Evolutionary conservation across 768 basidiomycete species (phyloP), one percentile per base, ranked within the genome.

Genomic region (Artomyces pyxidatus): DNA sequence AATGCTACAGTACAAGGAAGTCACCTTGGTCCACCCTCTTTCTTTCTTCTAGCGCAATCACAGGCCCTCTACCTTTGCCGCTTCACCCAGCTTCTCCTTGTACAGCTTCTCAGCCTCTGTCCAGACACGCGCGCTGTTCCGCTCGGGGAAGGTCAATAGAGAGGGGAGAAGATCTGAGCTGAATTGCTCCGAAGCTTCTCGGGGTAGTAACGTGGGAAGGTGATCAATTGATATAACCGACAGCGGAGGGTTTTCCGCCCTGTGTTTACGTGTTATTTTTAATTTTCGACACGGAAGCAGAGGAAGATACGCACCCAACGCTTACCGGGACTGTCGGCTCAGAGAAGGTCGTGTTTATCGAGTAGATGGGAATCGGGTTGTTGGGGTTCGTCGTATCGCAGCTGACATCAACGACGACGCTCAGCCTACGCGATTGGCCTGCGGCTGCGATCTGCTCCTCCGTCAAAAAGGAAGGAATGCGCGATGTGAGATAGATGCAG

Each of bases 311-410:
- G 68, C 59, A 91, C 85, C 78, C 82, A 59, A 89, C 79, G 40
- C 81, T 79, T 32, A 93, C 92, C 51, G 83, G 73, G 35, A 97
- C 89, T 2, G 94, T 96, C 16, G 96, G 96, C 49, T 88, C 76
- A 41, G 83, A 77, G 65, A 97, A 97, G 0, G 90, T 93, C 19
- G 95, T 98, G 69, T 96, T 97, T 69, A 93, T 77, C 48, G 62
- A 73, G 70, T 99, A 99, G 52, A 99, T 85, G 8, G 96, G 96
- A 57, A 98, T 87, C 1, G 96, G 96, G 66, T 98, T 99, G 77
- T 85, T 86, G 14, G 96, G 94, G 67, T 99, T 99, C 47, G 93
- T 98, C 21, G 95, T 98, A 66, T 99, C 96, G 72, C 96, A 99
- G 64, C 91, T 95, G 59, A 99, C 96, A 59, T 99, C 96, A 22